Evolutionary conservation across 139 green algal species (phyloP).

Genomic region (Chlorella vulgaris): DNA sequence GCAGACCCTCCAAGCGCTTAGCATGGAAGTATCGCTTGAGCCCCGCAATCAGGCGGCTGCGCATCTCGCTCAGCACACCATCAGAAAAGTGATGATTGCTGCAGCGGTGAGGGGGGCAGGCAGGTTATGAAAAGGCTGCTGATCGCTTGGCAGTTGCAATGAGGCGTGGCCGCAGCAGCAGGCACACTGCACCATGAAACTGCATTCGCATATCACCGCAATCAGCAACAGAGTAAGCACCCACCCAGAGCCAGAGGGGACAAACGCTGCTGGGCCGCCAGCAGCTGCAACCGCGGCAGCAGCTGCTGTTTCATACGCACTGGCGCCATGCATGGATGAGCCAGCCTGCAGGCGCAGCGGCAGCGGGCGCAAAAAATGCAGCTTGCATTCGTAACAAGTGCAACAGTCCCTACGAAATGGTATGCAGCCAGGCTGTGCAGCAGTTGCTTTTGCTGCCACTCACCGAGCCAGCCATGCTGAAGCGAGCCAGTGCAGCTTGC

Average conservation of each 20-base stretch:
- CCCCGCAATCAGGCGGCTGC: constrained; percentile 57
- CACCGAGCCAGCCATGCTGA: background rate
- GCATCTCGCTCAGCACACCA: constrained; percentile 49
- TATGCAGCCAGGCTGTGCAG: background rate
- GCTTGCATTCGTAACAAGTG: too few relatives aligned
- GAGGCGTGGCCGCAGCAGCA: too few relatives aligned
- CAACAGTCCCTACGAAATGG: too few relatives aligned
- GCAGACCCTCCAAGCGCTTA: constrained; percentile 70
- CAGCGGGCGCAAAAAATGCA: background rate
- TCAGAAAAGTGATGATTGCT: background rate
- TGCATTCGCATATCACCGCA: too few relatives aligned
- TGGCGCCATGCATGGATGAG: background rate
- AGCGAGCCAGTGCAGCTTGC: background rate
- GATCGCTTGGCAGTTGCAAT: background rate
- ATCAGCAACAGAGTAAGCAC: too few relatives aligned
- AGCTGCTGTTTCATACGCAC: background rate
- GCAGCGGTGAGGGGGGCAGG: background rate
- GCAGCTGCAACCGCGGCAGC: background rate
- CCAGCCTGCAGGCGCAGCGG: background rate
- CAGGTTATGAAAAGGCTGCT: background rate
- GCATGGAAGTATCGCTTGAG: constrained; percentile 82
- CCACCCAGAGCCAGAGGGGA: too few relatives aligned
- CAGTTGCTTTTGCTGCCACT: background rate
- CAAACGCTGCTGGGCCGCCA: background rate
- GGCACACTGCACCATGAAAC: too few relatives aligned